These are phyloP conservation scores for Leucaena leucocephala DNA, from an alignment of 306 rosid species.

Conservation along the genomic window DNA sequence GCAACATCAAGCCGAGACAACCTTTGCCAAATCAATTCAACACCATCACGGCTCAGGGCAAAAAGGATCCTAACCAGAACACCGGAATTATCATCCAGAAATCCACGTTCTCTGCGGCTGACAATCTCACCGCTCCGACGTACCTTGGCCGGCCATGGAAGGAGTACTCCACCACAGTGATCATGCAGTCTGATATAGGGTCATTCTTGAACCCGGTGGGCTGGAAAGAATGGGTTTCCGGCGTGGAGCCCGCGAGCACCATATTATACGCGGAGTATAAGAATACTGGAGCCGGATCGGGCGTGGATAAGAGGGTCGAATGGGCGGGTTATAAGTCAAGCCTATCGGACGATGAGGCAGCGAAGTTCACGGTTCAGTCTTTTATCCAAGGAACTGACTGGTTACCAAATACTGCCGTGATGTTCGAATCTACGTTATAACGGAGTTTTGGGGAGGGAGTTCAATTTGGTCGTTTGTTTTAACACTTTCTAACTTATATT, in stretches of 20 bases:
- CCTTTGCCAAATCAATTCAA: constrained; percentile 66
- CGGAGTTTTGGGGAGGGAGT: background rate
- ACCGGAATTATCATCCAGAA: constrained; percentile 66
- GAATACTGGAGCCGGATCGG: constrained; percentile 54
- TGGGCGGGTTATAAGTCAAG: constrained; percentile 57
- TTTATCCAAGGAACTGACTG: constrained; percentile 59
- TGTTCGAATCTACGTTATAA: constrained; percentile 41
- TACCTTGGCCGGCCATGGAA: constrained; percentile 76
- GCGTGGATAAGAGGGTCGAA: constrained; percentile 42
- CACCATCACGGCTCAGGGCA: constrained; percentile 78
- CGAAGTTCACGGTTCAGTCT: constrained; percentile 50
- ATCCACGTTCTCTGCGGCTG: constrained; percentile 35
- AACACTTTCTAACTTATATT: background rate
- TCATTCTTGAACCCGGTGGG: constrained; percentile 52
- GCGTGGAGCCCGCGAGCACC: constrained; percentile 52
- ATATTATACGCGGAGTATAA: constrained; percentile 60
- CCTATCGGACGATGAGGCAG: constrained; percentile 45
- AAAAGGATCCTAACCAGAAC: constrained; percentile 63
- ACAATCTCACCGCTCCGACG: constrained; percentile 46
- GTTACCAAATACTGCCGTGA: constrained; percentile 46
- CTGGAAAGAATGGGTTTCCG: constrained; percentile 54
- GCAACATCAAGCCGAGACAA: constrained; percentile 56
- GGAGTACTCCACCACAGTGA: constrained; percentile 56
- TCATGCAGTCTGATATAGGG: constrained; percentile 52
- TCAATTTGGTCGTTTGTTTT: background rate